Base-by-base conservation (phyloP, 345 rosid species). In the Citrus trifoliata region DNA sequence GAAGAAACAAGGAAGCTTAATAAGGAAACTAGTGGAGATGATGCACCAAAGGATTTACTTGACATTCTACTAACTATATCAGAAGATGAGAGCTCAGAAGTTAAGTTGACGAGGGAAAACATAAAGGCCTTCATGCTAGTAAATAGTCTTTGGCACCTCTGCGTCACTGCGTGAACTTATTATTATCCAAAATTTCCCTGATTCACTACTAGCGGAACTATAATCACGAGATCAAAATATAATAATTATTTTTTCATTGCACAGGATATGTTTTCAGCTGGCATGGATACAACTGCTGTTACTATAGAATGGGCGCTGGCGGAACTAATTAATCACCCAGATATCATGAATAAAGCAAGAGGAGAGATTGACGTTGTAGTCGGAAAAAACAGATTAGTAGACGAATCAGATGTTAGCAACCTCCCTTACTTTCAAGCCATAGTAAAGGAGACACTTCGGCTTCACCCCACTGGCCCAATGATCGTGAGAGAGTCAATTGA, bases 401-500 rank as follows among this genome's bases (percentile, higher is more conserved):
- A 89, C 82, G 98, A 93, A 83, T 83, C 88, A 42, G 93, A 93
- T n/a, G 76, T 90, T 12, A 74, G 85, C 1, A 82, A 90, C 18
- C 91, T 93, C 55, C 91, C 93, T 22, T 90, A 87, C 87, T 82
- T 91, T 51, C 92, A 89, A 80, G 87, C 93, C 0, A 79, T 87
- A 42, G 16, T 42, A 3, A 42, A 12, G 16, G 51, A 42, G 13
- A 42, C 51, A 42, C 80, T 90, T 0, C 80, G 97, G 81, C 93
- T 93, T 24, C 98, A 93, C 81, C 98, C 95, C 1, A 90, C 51
- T 3, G 93, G 90, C 22, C 93, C 95, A 7, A 28, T 92, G 80
- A 86, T 86, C 32, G 84, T 88, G 42, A 83, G 96, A 71, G 91
- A 93, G 65, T 88, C 87, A 55, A 80, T 40, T 7, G 82, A 88